Evolutionary conservation across 2,329 filamentous ascomycete species (phyloP), one percentile per base, ranked within the genome.

Genomic region (Hypoxylon sp.): DNA sequence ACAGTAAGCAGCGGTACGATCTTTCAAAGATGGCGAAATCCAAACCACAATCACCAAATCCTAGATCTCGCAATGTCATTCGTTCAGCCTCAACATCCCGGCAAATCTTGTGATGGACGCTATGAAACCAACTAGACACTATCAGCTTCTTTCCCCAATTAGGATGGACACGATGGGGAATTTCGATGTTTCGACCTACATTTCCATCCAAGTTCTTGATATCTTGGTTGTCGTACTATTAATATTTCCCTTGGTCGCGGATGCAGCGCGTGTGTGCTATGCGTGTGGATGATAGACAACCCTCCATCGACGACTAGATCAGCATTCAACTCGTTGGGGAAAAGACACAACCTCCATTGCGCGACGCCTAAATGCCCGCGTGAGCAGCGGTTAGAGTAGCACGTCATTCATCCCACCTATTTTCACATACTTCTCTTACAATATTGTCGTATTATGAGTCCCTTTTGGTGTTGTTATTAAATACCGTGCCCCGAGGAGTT

Each of bases 351-450:
- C 21, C 34, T 30, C 23, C 13, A 40, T 46, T 47, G n/a, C 36
- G 32, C 21, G 34, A 50, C 45, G 42, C 26, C 31, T 34, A 34
- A 29, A 45, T 46, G 37, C 36, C 49, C 56, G 41, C 51, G 55
- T 59, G 55, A 53, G 52, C 56, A 46, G 25, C 20, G 26, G 34
- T 23, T 52, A 52, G 17, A n/a, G 43, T 47, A 57, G 52, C 56
- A 59, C 53, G 56, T 25, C 45, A 59, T 59, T 17, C 45, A 57
- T 57, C 56, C 56, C 53, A 54, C 53, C 53, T 51, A 57, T 59
- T 57, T 23, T 48, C 46, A 57, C 56, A 59, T 59, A 48, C 42
- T 47, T 9, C 43, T 27, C 26, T 32, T 17, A 35, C 35, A n/a
- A 41, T 27, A 30, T 34, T 46, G 13, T 48, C 29, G 21, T 26